Evolutionary conservation across 164 flowering plant species (phyloP), one percentile per base, ranked within the genome.

Genomic region (Dillenia turbinata): DNA sequence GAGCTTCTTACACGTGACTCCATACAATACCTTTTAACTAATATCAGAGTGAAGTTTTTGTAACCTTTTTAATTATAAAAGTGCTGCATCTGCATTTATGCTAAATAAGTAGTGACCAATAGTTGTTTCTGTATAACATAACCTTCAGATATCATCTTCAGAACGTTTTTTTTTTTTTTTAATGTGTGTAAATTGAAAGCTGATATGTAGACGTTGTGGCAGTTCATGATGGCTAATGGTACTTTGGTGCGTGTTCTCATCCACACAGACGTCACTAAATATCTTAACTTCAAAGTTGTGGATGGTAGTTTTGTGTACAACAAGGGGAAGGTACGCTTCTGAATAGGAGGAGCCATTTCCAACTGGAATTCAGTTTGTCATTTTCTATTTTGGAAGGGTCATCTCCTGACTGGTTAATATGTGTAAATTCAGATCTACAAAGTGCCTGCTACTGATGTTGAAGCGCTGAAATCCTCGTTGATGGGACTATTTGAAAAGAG

Each of bases 181-280:
- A 49, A 9, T 15, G 24, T 44, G 7, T 17, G 40, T 54, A 46
- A 54, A 44, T 47, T 54, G 33, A 14, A 51, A 62, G 10, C 44
- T 17, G 24, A 64, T 54, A 17, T 62, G 8, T 65, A 24, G 59
- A 16, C 58, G 44, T 13, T 69, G 66, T 53, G 57, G 61, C 74
- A 94, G 99, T 94, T 91, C 76, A 91, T 85, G 82, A 89, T 94
- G 93, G 99, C 93, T 19, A 91, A 91, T 79, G 99, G 96, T 54
- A 65, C 68, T 62, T 65, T 94, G 71, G 97, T 94, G 1, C 96
- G 92, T 19, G 85, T 84, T 62, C 96, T 94, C 44, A 89, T 94
- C 77, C 99, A 94, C 74, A 85, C 97, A 15, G 81, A 88, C 73
- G 99, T 94, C 12, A 91, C 99, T 8, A 94, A 91, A 74, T 91